A percentile compares a stretch with the other conserved stretches of the same genome.
These are phyloP conservation scores for Quercus suber DNA, from an alignment of 306 rosid species.

Conservation along the genomic window DNA sequence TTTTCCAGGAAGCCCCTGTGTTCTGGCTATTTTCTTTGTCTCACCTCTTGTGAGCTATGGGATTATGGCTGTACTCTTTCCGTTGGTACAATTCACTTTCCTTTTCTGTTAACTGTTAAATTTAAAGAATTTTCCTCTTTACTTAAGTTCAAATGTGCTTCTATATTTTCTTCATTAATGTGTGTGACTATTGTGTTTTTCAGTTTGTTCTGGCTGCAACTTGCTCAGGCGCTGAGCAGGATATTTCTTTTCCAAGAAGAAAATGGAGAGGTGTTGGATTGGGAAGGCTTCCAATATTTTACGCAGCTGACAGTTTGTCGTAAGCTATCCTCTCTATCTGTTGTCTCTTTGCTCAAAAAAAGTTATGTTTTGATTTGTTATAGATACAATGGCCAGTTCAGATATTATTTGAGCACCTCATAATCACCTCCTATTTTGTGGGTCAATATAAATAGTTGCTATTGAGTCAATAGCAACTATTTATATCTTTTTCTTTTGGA, in stretches of 20 bases:
- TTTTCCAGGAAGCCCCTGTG: slow-evolving; percentile 90
- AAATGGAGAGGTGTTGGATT: slow-evolving; percentile 65
- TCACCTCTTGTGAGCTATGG: slow-evolving; percentile 91
- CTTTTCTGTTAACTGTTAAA: not conserved
- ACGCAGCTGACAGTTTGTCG: slow-evolving; percentile 68
- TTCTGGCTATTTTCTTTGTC: slow-evolving; percentile 71
- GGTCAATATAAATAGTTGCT: too few species aligned
- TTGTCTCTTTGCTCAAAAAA: slow-evolving; percentile 14
- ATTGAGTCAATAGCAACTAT: not conserved
- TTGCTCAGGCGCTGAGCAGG: slow-evolving; percentile 69
- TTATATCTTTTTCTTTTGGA: not conserved
- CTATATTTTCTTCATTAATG: slow-evolving; percentile 8
- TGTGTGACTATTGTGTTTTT: slow-evolving; percentile 11
- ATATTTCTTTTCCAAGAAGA: slow-evolving; percentile 48
- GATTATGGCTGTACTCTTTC: slow-evolving; percentile 82
- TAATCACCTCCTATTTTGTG: not conserved
- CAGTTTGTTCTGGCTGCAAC: slow-evolving; percentile 96
- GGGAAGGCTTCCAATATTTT: slow-evolving; percentile 79
- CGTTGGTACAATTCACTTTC: slow-evolving; percentile 57
- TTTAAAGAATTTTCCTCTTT: not conserved
- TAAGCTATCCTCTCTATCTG: slow-evolving; percentile 42
- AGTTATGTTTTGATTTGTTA: not conserved
- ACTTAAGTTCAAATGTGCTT: slow-evolving; percentile 9
- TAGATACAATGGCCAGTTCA: not conserved
- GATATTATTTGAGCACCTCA: not conserved